phyloP scores from a whole-genome alignment of 2,329 filamentous ascomycete species.

The Stachybotrys echinatus region DNA sequence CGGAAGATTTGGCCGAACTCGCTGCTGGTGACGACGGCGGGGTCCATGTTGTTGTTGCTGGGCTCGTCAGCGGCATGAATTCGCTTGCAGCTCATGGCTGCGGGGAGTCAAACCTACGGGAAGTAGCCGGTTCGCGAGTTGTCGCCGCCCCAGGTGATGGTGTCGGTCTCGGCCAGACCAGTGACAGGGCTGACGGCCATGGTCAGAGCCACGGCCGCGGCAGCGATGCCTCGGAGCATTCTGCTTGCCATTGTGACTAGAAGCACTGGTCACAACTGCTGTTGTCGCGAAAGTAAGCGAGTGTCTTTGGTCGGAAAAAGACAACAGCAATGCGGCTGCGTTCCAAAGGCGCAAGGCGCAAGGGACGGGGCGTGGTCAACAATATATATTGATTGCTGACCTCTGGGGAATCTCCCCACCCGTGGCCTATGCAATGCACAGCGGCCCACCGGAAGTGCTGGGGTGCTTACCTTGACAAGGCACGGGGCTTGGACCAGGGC shows the following conservation, averaged over 20 bases:
- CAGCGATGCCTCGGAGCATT: constrained; percentile 1
- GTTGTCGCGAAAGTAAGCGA: background rate
- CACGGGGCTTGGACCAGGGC: background rate
- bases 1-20: constrained; percentile 1
- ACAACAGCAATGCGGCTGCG: background rate
- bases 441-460: background rate
- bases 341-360: background rate
- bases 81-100: background rate
- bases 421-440: background rate
- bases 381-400: background rate
- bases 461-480: background rate
- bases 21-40: background rate
- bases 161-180: background rate
- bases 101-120: background rate
- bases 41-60: constrained; percentile 3
- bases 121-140: constrained; percentile 2
- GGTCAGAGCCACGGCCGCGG: background rate
- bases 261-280: background rate
- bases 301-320: background rate
- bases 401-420: background rate
- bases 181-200: background rate
- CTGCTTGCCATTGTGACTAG: background rate
- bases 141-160: constrained; percentile 2
- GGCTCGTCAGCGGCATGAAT: background rate
- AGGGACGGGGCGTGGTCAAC: background rate